A percentile compares a stretch with the other conserved stretches of the same genome.
phyloP scores from a whole-genome alignment of 2,329 filamentous ascomycete genomes.

The Cladosporium colombiae region DNA sequence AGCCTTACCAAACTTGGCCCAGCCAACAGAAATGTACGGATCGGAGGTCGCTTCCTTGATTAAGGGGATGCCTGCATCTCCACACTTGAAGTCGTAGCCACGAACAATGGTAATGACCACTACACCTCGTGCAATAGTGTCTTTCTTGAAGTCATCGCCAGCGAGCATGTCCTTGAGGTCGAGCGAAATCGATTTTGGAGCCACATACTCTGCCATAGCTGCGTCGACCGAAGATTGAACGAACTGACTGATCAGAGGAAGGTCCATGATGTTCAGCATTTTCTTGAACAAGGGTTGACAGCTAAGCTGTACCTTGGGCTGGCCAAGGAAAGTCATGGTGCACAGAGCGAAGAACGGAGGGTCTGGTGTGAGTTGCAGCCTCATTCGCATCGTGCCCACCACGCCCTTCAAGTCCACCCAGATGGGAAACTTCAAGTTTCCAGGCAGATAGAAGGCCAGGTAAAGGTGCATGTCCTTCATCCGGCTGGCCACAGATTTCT shows the following conservation, averaged over 20 bases:
- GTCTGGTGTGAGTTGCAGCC: slow-evolving; percentile 72
- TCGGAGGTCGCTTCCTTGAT: slow-evolving; percentile 65
- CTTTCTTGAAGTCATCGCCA: slow-evolving; percentile 77
- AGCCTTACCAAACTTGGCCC: slow-evolving; percentile 75
- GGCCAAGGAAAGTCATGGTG: slow-evolving; percentile 72
- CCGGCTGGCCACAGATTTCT: slow-evolving; percentile 61
- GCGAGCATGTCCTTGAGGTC: slow-evolving; percentile 76
- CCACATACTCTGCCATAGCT: slow-evolving; percentile 73
- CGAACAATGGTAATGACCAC: slow-evolving; percentile 66
- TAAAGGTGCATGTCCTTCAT: slow-evolving; percentile 73
- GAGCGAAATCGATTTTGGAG: slow-evolving; percentile 71
- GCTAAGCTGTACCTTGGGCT: slow-evolving; percentile 70
- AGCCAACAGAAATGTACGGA: slow-evolving; percentile 70
- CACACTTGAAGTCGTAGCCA: slow-evolving; percentile 70
- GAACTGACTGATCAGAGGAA: slow-evolving; percentile 73
- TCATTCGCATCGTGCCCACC: slow-evolving; percentile 68
- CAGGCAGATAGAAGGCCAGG: slow-evolving; percentile 69
- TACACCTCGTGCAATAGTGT: slow-evolving; percentile 65
- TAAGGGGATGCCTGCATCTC: slow-evolving; percentile 63
- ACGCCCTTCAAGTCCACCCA: slow-evolving; percentile 76
- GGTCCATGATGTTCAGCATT: slow-evolving; percentile 71
- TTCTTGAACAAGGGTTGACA: slow-evolving; percentile 70
- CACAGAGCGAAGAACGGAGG: slow-evolving; percentile 76
- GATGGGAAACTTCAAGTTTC: slow-evolving; percentile 59
- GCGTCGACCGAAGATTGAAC: slow-evolving; percentile 74